phyloP scores from a whole-genome alignment of 2,329 filamentous ascomycete genomes.

The Fusarium bactridioides region DNA sequence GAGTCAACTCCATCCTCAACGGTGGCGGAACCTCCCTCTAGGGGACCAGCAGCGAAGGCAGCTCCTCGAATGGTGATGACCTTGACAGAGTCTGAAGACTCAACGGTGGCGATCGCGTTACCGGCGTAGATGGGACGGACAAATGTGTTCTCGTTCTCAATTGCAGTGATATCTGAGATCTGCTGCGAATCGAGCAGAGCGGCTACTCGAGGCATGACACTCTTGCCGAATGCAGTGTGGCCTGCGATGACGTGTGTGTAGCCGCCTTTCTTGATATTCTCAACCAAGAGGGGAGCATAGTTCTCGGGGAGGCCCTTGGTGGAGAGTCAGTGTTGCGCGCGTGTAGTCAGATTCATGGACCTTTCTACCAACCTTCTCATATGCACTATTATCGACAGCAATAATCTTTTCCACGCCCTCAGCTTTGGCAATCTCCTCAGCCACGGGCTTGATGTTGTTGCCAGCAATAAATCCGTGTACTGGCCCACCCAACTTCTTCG shows the following conservation, averaged over 20 bases:
- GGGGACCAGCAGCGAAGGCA: constrained; percentile 80
- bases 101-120: constrained; percentile 95
- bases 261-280: constrained; percentile 95
- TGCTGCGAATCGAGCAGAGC: constrained; percentile 92
- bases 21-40: constrained; percentile 75
- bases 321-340: constrained; percentile 15
- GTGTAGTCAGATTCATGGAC: neutral
- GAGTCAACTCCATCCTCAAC: constrained; percentile 86
- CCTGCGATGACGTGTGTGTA: constrained; percentile 92
- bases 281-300: constrained; percentile 89
- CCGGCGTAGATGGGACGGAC: constrained; percentile 97
- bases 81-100: constrained; percentile 86
- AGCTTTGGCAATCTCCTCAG: constrained; percentile 86
- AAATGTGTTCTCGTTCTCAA: constrained; percentile 93
- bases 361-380: constrained; percentile 78
- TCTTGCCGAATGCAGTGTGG: constrained; percentile 97
- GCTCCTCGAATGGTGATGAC: constrained; percentile 93
- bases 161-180: constrained; percentile 87
- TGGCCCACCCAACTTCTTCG: constrained; percentile 83
- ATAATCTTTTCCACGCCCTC: constrained; percentile 92
- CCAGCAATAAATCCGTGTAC: constrained; percentile 91
- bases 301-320: constrained; percentile 86
- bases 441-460: constrained; percentile 75
- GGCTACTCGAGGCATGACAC: constrained; percentile 87
- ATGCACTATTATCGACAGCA: constrained; percentile 85